Evolutionary conservation across 192 early-diverging fungal species (phyloP).

Genomic region (Pilaira anomala): DNA sequence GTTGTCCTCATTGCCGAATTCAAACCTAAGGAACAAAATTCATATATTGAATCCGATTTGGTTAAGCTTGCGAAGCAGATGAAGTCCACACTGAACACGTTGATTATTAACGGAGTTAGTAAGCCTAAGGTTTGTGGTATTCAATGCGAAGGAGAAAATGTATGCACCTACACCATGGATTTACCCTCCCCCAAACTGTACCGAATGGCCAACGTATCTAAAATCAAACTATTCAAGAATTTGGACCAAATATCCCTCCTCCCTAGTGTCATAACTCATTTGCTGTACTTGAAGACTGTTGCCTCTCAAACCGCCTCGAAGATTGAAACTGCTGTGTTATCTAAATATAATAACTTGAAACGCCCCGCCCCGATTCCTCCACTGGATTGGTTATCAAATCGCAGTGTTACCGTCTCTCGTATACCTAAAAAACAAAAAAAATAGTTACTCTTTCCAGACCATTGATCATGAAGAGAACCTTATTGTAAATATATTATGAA

Average conservation of each 20-base stretch:
- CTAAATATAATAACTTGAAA: neutral
- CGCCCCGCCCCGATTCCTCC: neutral
- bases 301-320: neutral
- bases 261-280: neutral
- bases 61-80: conserved; percentile 13
- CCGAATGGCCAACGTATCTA: neutral
- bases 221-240: neutral
- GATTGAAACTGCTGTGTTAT: neutral
- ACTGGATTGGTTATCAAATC: neutral
- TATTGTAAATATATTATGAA: neutral
- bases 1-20: neutral
- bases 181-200: conserved; percentile 14
- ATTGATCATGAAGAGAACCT: neutral
- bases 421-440: conserved; percentile 7
- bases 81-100: neutral
- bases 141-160: conserved; percentile 10
- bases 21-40: neutral
- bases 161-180: conserved; percentile 5
- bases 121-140: neutral
- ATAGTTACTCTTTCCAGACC: neutral
- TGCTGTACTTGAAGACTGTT: conserved; percentile 1
- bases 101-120: neutral
- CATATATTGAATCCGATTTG: conserved; percentile 12
- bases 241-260: conserved; percentile 4
- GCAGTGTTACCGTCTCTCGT: neutral